Conservation (phyloP, 2,329 filamentous ascomycete genomes). For the Neopestalotiopsis rosae region DNA sequence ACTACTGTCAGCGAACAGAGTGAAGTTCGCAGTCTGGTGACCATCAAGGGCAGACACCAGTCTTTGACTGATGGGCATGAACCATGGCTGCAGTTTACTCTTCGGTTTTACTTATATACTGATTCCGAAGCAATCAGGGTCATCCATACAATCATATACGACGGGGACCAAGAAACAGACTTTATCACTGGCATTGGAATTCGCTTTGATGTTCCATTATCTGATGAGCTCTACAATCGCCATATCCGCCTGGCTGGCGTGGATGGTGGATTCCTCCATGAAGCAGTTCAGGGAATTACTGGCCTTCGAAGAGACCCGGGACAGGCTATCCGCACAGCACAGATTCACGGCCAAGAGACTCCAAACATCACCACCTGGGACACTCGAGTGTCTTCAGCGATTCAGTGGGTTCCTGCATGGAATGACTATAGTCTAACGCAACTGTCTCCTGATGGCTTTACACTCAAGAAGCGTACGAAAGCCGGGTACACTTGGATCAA, state of each 20-base stretch:
- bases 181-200: slow-evolving; percentile 62
- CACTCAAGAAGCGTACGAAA: slow-evolving; percentile 64
- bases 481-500: slow-evolving; percentile 62
- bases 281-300: slow-evolving; percentile 65
- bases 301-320: slow-evolving; percentile 63
- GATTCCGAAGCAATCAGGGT: slow-evolving; percentile 60
- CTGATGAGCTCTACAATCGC: slow-evolving; percentile 61
- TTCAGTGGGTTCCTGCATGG: slow-evolving; percentile 65
- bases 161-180: slow-evolving; percentile 52
- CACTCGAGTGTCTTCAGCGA: slow-evolving; percentile 46
- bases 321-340: slow-evolving; percentile 49
- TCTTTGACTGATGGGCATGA: slow-evolving; percentile 38
- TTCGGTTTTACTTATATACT: slow-evolving; percentile 65
- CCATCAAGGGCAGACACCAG: slow-evolving; percentile 44
- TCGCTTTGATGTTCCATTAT: slow-evolving; percentile 59
- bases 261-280: slow-evolving; percentile 59
- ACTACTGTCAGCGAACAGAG: slow-evolving; percentile 51
- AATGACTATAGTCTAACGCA: slow-evolving; percentile 62
- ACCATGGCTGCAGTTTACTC: slow-evolving; percentile 59
- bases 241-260: slow-evolving; percentile 62
- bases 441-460: slow-evolving; percentile 65
- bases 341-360: slow-evolving; percentile 52
- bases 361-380: slow-evolving; percentile 53
- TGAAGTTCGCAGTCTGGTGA: slow-evolving; percentile 52
- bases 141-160: slow-evolving; percentile 62